Percentiles rank a stretch among this genome's conserved stretches.
Evolutionary conservation across 2,329 filamentous ascomycete genomes (phyloP).

Genomic region (Monilinia polystroma): DNA sequence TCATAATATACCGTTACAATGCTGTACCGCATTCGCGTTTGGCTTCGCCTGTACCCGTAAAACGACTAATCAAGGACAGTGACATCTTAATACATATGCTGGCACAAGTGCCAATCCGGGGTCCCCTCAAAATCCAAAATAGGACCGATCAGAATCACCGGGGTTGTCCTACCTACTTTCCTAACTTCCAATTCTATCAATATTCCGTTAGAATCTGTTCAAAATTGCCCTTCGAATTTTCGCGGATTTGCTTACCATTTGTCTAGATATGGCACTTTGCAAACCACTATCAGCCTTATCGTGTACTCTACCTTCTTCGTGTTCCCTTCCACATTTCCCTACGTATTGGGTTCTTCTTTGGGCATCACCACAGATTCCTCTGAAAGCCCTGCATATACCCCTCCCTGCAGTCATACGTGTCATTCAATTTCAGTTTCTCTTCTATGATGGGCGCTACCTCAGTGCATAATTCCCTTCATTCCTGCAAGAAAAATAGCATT

Average conservation of each 20-base stretch:
- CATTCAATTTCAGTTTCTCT: background rate
- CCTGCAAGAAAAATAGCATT: background rate
- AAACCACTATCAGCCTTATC: background rate
- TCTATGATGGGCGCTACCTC: background rate
- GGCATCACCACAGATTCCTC: background rate
- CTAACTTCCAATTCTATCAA: background rate
- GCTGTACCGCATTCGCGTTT: background rate
- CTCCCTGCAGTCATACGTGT: background rate
- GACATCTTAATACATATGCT: conserved; percentile 8
- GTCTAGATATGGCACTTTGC: background rate
- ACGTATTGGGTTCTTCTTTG: background rate
- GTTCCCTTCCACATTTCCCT: background rate
- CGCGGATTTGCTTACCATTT: background rate
- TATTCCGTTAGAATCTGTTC: too few species aligned
- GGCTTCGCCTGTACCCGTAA: background rate
- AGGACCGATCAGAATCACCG: background rate
- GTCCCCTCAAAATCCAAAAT: background rate
- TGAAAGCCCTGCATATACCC: background rate
- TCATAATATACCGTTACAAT: background rate
- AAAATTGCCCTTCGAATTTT: background rate
- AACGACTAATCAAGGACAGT: background rate
- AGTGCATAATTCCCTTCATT: too few species aligned
- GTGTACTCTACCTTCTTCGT: background rate
- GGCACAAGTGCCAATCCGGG: conserved; percentile 5
- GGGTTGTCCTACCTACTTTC: background rate